phyloP scores from a whole-genome alignment of 495 filamentous ascomycete species.

The Aspergillus kassunensis region DNA sequence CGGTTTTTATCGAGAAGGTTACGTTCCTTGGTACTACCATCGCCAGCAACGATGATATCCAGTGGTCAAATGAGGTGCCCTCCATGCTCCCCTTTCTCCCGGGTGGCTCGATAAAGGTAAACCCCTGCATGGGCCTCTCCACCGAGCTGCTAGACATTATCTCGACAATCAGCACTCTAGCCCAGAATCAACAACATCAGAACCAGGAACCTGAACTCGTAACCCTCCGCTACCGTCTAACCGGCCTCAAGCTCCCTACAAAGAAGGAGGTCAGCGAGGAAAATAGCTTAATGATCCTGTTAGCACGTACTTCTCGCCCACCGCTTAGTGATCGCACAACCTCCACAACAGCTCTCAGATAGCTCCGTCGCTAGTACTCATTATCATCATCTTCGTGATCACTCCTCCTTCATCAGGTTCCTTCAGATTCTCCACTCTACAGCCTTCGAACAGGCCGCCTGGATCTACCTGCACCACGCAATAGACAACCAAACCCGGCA shows the following conservation, averaged over 20 bases:
- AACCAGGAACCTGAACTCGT: neutral
- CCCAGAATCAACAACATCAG: neutral
- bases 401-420: no score
- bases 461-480: slow-evolving; percentile 2
- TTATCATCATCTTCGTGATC: no score
- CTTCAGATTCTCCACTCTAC: neutral
- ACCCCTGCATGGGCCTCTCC: slow-evolving; percentile 5
- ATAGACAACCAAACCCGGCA: neutral
- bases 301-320: no score
- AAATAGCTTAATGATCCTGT: neutral
- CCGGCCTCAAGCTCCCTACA: neutral
- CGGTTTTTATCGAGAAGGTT: slow-evolving; percentile 5
- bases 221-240: neutral
- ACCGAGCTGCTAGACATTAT: neutral
- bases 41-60: no score
- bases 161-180: neutral
- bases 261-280: no score
- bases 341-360: no score
- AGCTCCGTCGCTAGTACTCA: no score
- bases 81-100: slow-evolving; percentile 1
- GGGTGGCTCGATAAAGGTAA: neutral
- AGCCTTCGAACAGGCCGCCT: slow-evolving; percentile 2
- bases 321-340: no score
- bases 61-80: neutral
- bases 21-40: slow-evolving; percentile 1